These are phyloP conservation scores for Solanum virginianum DNA, from an alignment of 257 asterid species.

Conservation along the genomic window DNA sequence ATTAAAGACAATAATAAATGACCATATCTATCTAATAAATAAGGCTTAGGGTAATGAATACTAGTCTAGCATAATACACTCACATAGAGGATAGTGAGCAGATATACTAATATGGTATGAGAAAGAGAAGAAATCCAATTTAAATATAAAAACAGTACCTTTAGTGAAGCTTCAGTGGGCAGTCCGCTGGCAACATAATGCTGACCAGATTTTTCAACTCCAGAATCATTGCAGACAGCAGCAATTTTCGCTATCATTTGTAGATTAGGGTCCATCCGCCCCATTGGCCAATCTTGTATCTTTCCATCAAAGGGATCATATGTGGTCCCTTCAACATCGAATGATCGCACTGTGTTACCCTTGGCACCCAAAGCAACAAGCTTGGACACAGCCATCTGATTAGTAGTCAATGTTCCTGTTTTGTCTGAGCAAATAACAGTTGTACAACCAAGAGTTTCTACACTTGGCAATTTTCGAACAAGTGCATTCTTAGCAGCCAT, in stretches of 20 bases:
- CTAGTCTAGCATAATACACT: background rate
- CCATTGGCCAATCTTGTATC: conserved; percentile 63
- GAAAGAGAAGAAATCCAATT: background rate
- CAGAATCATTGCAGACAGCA: conserved; percentile 93
- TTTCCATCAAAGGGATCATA: conserved; percentile 89
- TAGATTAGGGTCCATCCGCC: conserved; percentile 67
- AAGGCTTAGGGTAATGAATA: background rate
- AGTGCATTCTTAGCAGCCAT: conserved; percentile 99
- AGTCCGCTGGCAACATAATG: conserved; percentile 72
- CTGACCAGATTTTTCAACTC: conserved; percentile 65
- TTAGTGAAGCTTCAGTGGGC: conserved; percentile 97
- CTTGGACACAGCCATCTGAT: conserved; percentile 95
- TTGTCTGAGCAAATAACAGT: conserved; percentile 98
- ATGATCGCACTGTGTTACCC: conserved; percentile 36
- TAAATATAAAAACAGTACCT: conserved; percentile 31
- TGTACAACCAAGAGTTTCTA: conserved; percentile 98
- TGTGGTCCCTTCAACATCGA: conserved; percentile 70
- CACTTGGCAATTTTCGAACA: conserved; percentile 97
- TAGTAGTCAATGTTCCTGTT: conserved; percentile 94
- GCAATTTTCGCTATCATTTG: conserved; percentile 91
- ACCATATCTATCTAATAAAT: background rate
- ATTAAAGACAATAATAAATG: background rate
- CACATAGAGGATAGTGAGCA: background rate
- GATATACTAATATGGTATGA: background rate
- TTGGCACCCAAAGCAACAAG: conserved; percentile 69